Evolutionary conservation across 2,329 filamentous ascomycete genomes (phyloP).

Genomic region (Sporothrix brasiliensis): DNA sequence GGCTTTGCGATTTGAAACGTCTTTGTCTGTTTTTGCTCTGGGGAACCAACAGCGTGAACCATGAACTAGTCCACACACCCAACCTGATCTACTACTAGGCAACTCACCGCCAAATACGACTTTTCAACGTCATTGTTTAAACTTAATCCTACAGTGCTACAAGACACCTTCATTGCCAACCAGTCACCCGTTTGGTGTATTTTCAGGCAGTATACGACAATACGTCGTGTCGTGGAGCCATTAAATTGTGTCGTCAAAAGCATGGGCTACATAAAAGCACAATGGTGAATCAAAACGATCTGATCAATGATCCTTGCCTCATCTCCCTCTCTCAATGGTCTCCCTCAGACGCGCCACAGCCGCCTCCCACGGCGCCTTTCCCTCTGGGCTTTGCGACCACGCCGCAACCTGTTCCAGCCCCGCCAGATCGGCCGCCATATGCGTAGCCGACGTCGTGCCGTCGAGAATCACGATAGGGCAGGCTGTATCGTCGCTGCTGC

Average conservation of each 20-base stretch:
- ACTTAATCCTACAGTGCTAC: no score
- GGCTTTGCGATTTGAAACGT: not conserved
- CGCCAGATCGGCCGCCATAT: constrained; percentile 56
- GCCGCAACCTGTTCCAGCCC: constrained; percentile 47
- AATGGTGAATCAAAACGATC: not conserved
- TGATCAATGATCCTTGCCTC: not conserved
- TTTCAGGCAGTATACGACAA: no score
- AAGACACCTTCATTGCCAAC: no score
- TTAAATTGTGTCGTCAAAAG: not conserved
- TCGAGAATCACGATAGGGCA: constrained; percentile 34
- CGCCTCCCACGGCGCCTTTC: constrained; percentile 27
- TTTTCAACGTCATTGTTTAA: no score
- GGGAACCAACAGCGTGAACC: not conserved
- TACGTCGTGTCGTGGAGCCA: no score
- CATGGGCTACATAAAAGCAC: not conserved
- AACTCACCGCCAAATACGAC: no score
- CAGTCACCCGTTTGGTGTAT: no score
- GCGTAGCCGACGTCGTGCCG: constrained; percentile 44
- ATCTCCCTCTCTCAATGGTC: constrained; percentile 1
- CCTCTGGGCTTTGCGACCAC: constrained; percentile 42
- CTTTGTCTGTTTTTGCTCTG: not conserved
- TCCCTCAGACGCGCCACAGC: constrained; percentile 30
- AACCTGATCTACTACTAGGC: no score
- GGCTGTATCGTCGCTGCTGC: constrained; percentile 49
- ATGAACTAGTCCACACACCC: no score